These are phyloP conservation scores for Ceratocystis cubensis DNA, from an alignment of 2,329 filamentous ascomycete species.

Conservation along the genomic window DNA sequence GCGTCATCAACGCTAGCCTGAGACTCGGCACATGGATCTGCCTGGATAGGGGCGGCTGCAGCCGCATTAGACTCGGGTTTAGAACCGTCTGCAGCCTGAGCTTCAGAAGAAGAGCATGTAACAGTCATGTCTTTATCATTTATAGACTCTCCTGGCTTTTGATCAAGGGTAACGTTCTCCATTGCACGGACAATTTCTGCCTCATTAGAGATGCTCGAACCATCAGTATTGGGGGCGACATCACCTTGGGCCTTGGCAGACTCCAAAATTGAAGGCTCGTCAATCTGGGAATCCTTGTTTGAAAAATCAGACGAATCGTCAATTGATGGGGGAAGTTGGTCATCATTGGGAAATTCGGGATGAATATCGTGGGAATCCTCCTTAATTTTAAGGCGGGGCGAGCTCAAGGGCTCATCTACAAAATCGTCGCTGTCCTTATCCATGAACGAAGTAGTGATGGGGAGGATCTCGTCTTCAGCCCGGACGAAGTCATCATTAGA, in stretches of 20 bases:
- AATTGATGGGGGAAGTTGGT: slow-evolving; percentile 20
- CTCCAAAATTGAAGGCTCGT: slow-evolving; percentile 15
- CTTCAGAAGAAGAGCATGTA: background rate
- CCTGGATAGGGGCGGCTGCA: background rate
- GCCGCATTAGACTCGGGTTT: no score
- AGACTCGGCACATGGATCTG: background rate
- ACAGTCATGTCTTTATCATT: background rate
- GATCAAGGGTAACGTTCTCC: slow-evolving; percentile 14
- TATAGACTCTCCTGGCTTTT: background rate
- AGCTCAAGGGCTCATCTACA: slow-evolving; percentile 64
- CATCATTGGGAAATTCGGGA: slow-evolving; percentile 21
- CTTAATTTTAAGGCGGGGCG: slow-evolving; percentile 42
- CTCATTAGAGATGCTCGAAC: background rate
- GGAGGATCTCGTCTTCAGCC: slow-evolving; percentile 66
- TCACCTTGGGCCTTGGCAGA: background rate
- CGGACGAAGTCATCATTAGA: slow-evolving; percentile 55
- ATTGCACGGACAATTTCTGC: slow-evolving; percentile 14
- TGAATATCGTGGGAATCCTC: slow-evolving; percentile 46
- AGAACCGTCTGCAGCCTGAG: no score
- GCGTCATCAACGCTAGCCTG: background rate
- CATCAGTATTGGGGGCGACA: background rate
- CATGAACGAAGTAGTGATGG: slow-evolving; percentile 50
- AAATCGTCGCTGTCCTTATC: slow-evolving; percentile 60
- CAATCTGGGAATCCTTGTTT: slow-evolving; percentile 9
- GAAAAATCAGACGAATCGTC: slow-evolving; percentile 16